Evolutionary conservation across 2,329 filamentous ascomycete genomes (phyloP), one percentile per base, ranked within the genome.

Genomic region (Emergomyces pasteurianus): DNA sequence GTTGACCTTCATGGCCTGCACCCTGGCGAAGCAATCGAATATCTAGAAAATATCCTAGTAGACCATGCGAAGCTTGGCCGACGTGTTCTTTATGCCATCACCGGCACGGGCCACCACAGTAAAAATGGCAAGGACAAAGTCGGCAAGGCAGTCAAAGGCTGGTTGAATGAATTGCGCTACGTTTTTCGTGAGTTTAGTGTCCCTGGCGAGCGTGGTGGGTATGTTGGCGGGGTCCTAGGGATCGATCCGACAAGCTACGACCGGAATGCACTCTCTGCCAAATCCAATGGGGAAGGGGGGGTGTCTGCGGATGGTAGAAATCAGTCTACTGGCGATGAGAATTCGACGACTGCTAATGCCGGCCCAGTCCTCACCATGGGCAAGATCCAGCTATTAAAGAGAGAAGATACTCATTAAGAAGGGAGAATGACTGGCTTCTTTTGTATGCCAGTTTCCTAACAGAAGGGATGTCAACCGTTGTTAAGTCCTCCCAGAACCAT

Each of bases 91-190:
- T 99, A 97, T 72, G 92, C 92, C 66, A 97, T 99, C 72, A 96
- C 92, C 1, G 94, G 94, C 52, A 97, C 92, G 0, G 94, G 92
- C 3, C 92, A 97, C 70, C 94, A 99, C 76, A 95, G 90, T 73
- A 97, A 97, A 79, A 96, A 96, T 71, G 92, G 94, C 69, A 97
- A 97, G 74, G 94, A 99, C 75, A 99, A 99, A 77, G 90, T 99
- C 42, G 92, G 92, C 71, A 96, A 95, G 76, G 91, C 92, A 1
- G 86, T 97, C 64, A 87, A 94, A 60, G 85, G 83, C 66, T 97
- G 95, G 77, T 79, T 99, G 60, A 95, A 92, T 71, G 92, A 97
- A 72, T 96, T 92, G 91, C 85, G 90, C 64, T 99, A 96, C 72
- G 88, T 90, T 0, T 99, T 92, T 76, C 87, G 92, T 60, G 94